Evolutionary conservation across 805 yeast species (phyloP).

Genomic region (Saturnispora hagleri): DNA sequence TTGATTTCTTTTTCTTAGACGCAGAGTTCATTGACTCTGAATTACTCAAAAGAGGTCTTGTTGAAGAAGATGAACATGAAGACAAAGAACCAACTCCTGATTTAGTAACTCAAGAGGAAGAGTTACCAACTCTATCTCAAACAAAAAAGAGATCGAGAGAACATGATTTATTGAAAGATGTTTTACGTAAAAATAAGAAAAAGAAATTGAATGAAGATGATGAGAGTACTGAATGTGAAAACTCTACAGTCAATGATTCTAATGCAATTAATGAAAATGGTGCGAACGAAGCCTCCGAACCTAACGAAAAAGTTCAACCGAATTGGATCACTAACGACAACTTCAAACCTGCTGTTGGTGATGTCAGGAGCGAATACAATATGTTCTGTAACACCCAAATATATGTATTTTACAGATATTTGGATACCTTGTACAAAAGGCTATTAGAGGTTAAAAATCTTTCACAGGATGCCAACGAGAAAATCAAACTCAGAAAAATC

Average conservation of each 20-base stretch:
- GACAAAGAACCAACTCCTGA: constrained; percentile 10
- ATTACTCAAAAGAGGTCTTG: constrained; percentile 27
- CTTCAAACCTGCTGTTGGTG: constrained; percentile 17
- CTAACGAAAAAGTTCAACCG: constrained; percentile 24
- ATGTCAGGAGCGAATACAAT: constrained; percentile 51
- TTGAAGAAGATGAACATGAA: constrained; percentile 18
- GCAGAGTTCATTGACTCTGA: constrained; percentile 38
- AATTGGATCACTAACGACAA: constrained; percentile 28
- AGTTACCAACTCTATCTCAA: constrained; percentile 21
- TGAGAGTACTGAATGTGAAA: constrained; percentile 13
- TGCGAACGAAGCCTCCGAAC: constrained; percentile 1
- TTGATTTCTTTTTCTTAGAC: constrained; percentile 61
- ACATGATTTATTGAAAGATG: constrained; percentile 54
- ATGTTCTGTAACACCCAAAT: constrained; percentile 82
- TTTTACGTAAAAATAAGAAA: constrained; percentile 36
- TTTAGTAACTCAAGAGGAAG: neutral
- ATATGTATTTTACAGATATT: constrained; percentile 81
- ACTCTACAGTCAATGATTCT: constrained; percentile 13
- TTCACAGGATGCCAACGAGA: constrained; percentile 63
- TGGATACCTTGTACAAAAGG: constrained; percentile 74
- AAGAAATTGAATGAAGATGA: constrained; percentile 18
- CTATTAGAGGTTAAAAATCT: constrained; percentile 65
- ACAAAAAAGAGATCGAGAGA: constrained; percentile 41
- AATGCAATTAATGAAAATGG: constrained; percentile 16
- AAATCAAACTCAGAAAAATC: constrained; percentile 51